Conservation (phyloP, 257 asterid genomes). For the Nicotiana knightiana region DNA sequence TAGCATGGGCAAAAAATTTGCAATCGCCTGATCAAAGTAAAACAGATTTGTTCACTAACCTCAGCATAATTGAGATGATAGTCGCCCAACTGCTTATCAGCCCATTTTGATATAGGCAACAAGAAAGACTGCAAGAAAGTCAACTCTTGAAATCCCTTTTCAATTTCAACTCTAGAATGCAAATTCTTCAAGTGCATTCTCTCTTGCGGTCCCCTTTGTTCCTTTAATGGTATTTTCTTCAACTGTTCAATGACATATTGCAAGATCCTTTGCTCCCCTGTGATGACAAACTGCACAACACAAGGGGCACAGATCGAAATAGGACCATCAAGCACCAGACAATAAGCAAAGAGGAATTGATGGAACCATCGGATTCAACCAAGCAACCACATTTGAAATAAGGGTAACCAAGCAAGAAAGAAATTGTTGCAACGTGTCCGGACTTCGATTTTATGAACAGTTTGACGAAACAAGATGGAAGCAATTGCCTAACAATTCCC, state of each 20-base stretch:
- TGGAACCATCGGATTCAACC: neutral
- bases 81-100: constrained; percentile 78
- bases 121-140: constrained; percentile 86
- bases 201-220: constrained; percentile 94
- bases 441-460: neutral
- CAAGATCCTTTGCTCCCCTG: constrained; percentile 78
- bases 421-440: neutral
- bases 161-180: constrained; percentile 69
- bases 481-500: neutral
- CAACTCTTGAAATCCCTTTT: constrained; percentile 61
- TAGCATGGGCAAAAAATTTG: neutral
- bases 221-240: constrained; percentile 89
- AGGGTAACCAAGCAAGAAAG: constrained; percentile 4
- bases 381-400: neutral
- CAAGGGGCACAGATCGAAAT: constrained; percentile 6
- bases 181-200: constrained; percentile 85
- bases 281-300: constrained; percentile 71
- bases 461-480: neutral
- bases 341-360: neutral
- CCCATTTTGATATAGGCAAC: constrained; percentile 83
- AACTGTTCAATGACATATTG: constrained; percentile 74
- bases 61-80: constrained; percentile 80
- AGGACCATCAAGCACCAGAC: neutral
- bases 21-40: neutral
- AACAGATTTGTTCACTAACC: constrained; percentile 33